Base-by-base conservation (phyloP, 2,329 filamentous ascomycete genomes). In the Epichloe scottii region DNA sequence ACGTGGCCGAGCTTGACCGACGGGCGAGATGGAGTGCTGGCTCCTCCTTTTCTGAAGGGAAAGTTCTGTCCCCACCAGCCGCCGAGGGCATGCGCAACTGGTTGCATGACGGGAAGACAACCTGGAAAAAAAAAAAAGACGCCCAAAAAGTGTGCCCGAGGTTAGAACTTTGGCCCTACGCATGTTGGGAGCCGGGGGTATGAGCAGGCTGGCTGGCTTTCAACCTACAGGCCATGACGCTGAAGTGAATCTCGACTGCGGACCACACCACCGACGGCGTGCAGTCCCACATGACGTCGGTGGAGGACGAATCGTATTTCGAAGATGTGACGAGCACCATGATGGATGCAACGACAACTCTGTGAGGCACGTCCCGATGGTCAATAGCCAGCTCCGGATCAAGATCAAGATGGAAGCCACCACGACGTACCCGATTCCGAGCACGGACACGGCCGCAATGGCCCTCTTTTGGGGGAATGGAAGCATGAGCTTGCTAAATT, bases 41-140 rank as follows among this genome's bases (percentile, higher is more conserved):
- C 12, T 17, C 19, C 12, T 17, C 19, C 15, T 26, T 40, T 51
- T n/a, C 48, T 21, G n/a, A 46, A 52, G 3, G 50, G 37, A 33
- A 52, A 52, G 17, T 49, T 52, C 23, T 48, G 45, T 8, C 45
- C 46, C 39, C 46, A 53, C 51, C 46, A 53, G 19, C 51, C 47
- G 8, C 51, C 51, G 17, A 53, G n/a, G 19, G 42, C 46, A 23
- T 46, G 41, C 23, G 50, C 33, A 23, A 50, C 51, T 3, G 51
- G 51, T 21, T 48, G 40, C 40, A 53, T 43, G n/a, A 53, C 43
- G 7, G 51, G 51, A 17, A 53, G 47, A 23, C 51, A 53, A 44
- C 48, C 48, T 50, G 19, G n/a, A n/a, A n/a, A n/a, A n/a, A n/a
- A n/a, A 21, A 17, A 17, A 15, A 21, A 21, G 8, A 11, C 8